Evolutionary conservation across 2,329 filamentous ascomycete genomes (phyloP).

Genomic region (Apiospora marii): DNA sequence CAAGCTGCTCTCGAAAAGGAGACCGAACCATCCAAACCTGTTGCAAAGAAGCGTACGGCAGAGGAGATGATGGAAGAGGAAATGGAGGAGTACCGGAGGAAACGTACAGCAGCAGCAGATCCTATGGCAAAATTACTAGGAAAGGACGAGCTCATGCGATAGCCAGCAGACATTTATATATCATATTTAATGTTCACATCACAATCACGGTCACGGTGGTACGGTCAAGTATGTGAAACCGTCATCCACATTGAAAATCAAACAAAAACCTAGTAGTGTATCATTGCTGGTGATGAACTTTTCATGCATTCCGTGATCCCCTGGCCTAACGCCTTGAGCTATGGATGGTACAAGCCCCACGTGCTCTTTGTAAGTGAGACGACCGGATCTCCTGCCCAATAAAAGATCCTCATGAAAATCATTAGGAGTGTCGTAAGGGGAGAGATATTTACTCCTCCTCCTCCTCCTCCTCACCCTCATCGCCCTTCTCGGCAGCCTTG

Average conservation of each 20-base stretch:
- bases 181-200: background rate
- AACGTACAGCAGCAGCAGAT: slow-evolving; percentile 76
- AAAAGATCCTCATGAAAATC: slow-evolving; percentile 39
- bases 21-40: slow-evolving; percentile 33
- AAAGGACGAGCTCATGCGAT: slow-evolving; percentile 70
- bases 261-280: slow-evolving; percentile 34
- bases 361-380: slow-evolving; percentile 40
- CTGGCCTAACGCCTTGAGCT: slow-evolving; percentile 62
- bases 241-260: slow-evolving; percentile 20
- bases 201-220: background rate
- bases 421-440: slow-evolving; percentile 30
- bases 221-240: background rate
- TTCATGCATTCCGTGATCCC: slow-evolving; percentile 48
- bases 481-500: slow-evolving; percentile 88
- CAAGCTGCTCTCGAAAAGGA: slow-evolving; percentile 30
- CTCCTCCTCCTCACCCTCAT: slow-evolving; percentile 83
- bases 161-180: slow-evolving; percentile 23
- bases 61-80: slow-evolving; percentile 87
- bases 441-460: slow-evolving; percentile 72
- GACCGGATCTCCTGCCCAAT: slow-evolving; percentile 42
- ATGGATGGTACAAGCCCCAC: slow-evolving; percentile 49
- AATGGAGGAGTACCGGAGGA: slow-evolving; percentile 84
- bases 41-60: slow-evolving; percentile 74
- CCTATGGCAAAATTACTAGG: slow-evolving; percentile 86
- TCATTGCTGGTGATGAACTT: slow-evolving; percentile 34